Conservation (phyloP, 305 asterid genomes). For the Fraxinus paxiana region DNA sequence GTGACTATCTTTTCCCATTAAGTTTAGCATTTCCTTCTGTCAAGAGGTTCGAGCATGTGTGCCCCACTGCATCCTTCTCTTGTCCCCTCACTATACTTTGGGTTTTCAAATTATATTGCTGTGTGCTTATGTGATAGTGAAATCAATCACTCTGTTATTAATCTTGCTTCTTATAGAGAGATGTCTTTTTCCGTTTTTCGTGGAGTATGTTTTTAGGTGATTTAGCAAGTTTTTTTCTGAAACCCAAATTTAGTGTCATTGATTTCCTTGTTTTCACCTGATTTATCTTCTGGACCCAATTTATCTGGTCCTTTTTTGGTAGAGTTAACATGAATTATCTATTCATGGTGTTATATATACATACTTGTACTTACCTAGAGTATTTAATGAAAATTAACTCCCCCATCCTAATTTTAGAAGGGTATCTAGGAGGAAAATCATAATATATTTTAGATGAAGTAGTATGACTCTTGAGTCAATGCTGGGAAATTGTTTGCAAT, state of each 20-base stretch:
- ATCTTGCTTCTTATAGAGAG: background rate
- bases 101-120: background rate
- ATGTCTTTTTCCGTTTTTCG: background rate
- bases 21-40: background rate
- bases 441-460: background rate
- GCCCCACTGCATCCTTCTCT: background rate
- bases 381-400: background rate
- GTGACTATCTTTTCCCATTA: background rate
- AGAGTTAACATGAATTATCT: background rate
- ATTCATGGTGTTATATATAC: background rate
- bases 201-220: background rate
- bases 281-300: background rate
- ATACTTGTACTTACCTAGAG: background rate
- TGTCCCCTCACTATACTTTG: background rate
- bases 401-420: background rate
- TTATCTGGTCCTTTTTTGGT: background rate
- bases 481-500: background rate
- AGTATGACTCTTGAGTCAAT: background rate
- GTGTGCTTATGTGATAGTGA: background rate
- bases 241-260: background rate
- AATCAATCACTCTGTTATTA: background rate
- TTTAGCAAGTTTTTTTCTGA: background rate
- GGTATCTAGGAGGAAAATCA: background rate
- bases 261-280: background rate
- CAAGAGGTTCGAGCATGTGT: background rate